Conservation (phyloP, 768 basidiomycete genomes). For the Tephrocybe rancida region DNA sequence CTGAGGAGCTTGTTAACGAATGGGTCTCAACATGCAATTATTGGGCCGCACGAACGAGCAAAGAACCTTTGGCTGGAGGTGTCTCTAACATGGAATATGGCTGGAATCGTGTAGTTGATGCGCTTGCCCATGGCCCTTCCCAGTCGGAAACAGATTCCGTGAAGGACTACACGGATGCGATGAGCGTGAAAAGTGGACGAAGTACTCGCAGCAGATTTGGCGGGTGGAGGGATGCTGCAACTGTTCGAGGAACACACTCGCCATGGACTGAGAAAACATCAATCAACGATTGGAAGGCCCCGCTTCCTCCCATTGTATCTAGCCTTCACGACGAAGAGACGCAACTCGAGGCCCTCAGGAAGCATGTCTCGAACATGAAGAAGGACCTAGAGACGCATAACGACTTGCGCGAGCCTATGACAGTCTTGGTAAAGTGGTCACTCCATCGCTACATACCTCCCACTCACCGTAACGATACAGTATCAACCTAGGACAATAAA, state of each 20-base stretch:
- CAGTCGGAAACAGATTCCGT: conserved; percentile 59
- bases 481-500: conserved; percentile 80
- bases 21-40: conserved; percentile 99
- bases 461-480: conserved; percentile 40
- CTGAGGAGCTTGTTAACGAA: conserved; percentile 97
- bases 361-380: conserved; percentile 76
- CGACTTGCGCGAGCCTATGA: conserved; percentile 82
- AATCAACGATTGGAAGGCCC: conserved; percentile 95
- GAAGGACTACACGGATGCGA: conserved; percentile 57
- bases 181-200: conserved; percentile 76
- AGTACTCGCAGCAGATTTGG: conserved; percentile 74
- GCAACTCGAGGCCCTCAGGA: conserved; percentile 87
- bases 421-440: conserved; percentile 55
- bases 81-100: conserved; percentile 99
- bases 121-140: conserved; percentile 50
- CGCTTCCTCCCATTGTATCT: conserved; percentile 78
- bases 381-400: conserved; percentile 84
- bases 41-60: conserved; percentile 95
- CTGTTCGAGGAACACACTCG: conserved; percentile 66
- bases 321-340: conserved; percentile 91
- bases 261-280: conserved; percentile 75
- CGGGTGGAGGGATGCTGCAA: conserved; percentile 68
- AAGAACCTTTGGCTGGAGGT: conserved; percentile 93
- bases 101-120: conserved; percentile 81
- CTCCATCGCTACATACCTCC: conserved; percentile 8